Conservation (phyloP, 129 eudicot species). For the Flaveria ramosissima region DNA sequence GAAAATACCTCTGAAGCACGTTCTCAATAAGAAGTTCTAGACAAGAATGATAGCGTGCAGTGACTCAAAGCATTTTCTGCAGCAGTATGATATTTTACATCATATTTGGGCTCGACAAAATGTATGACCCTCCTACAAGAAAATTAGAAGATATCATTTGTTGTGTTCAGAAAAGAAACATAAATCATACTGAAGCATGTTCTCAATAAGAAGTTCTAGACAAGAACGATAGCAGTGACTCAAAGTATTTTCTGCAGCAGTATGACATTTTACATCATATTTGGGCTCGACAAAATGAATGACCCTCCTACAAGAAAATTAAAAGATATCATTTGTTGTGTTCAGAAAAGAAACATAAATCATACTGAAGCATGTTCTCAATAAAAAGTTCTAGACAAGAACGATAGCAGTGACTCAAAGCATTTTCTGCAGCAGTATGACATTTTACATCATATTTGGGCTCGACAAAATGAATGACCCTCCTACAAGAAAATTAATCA, state of each 20-base stretch:
- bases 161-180: constrained; percentile 13
- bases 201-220: constrained; percentile 85
- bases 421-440: no score
- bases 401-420: no score
- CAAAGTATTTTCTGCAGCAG: constrained; percentile 98
- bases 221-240: constrained; percentile 90
- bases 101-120: constrained; percentile 97
- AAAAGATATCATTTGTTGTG: constrained; percentile 10
- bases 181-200: not conserved
- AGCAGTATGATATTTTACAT: constrained; percentile 87
- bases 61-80: constrained; percentile 98
- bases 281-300: constrained; percentile 98
- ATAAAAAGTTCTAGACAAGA: no score
- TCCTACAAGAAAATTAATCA: no score
- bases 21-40: constrained; percentile 91
- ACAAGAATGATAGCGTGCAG: constrained; percentile 77
- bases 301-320: constrained; percentile 63
- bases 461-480: no score
- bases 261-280: constrained; percentile 86
- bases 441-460: no score
- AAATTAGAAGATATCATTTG: constrained; percentile 3
- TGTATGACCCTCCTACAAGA: constrained; percentile 87
- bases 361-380: no score
- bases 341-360: constrained; percentile 10
- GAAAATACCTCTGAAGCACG: constrained; percentile 68